These are phyloP conservation scores for Sistotremastrum niveocremeum DNA, from an alignment of 768 basidiomycete species.

Conservation along the genomic window DNA sequence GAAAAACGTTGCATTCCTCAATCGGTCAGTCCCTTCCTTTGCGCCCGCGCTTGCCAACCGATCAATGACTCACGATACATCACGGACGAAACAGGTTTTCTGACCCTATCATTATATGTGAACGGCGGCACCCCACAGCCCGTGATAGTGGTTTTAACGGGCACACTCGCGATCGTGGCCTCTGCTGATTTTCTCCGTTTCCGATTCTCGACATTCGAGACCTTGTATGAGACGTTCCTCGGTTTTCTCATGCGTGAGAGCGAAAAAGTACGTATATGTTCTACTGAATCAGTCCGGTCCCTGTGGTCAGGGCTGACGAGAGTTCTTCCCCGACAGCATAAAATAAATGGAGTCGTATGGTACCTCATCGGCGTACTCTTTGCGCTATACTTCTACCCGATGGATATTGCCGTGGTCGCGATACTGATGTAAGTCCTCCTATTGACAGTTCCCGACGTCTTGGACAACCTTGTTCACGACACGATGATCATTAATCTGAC, in stretches of 20 bases:
- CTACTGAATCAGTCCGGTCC: not conserved
- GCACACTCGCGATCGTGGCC: constrained; percentile 51
- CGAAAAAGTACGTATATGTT: constrained; percentile 44
- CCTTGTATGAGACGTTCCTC: constrained; percentile 52
- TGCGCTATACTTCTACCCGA: constrained; percentile 61
- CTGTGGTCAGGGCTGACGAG: not conserved
- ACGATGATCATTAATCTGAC: not conserved
- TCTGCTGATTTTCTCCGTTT: constrained; percentile 71
- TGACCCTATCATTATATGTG: constrained; percentile 45
- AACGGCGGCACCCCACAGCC: constrained; percentile 31
- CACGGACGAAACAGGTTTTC: constrained; percentile 33
- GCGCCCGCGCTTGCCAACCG: not conserved
- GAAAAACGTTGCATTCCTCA: constrained; percentile 77
- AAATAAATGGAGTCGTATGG: constrained; percentile 81
- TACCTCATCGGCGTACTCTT: constrained; percentile 80
- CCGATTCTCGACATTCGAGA: constrained; percentile 46
- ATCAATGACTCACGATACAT: not conserved
- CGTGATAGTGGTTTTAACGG: constrained; percentile 50
- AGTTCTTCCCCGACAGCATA: constrained; percentile 27
- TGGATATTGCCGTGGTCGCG: constrained; percentile 80
- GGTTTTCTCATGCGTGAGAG: constrained; percentile 86
- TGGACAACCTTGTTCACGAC: constrained; percentile 1
- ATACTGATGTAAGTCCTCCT: constrained; percentile 65
- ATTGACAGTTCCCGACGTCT: not conserved
- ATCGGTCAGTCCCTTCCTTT: constrained; percentile 46